Conservation (phyloP, 139 green algal species). For the Chlamydomonas asymmetrica region DNA sequence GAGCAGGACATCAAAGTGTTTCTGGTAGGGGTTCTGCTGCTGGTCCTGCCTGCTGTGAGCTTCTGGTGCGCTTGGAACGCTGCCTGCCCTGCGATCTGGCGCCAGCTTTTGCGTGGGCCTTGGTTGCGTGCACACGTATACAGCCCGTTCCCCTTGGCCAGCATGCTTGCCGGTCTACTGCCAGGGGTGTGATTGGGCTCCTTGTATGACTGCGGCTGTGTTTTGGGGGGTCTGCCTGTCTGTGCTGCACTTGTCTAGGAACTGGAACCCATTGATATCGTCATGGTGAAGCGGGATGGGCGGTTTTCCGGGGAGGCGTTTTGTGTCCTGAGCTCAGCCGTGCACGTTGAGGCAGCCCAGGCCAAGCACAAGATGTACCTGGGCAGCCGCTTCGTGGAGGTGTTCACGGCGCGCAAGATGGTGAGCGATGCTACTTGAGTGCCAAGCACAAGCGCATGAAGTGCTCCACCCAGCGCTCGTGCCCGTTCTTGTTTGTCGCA, state of each 20-base stretch:
- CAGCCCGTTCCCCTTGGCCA: too few relatives aligned
- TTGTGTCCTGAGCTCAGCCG: constrained; percentile 61
- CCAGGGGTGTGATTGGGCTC: background rate
- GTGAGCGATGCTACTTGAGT: constrained; percentile 50
- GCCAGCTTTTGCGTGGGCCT: background rate
- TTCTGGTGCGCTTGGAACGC: background rate
- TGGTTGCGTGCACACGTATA: background rate
- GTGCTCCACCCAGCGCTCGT: background rate
- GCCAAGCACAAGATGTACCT: constrained; percentile 79
- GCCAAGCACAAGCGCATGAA: background rate
- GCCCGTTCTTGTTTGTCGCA: background rate
- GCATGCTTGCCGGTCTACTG: background rate
- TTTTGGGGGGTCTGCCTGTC: constrained; percentile 16
- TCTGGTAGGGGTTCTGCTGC: constrained; percentile 56
- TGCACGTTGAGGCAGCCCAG: constrained; percentile 69
- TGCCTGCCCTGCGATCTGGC: background rate
- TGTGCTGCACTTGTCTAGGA: constrained; percentile 52
- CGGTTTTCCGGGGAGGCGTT: constrained; percentile 77
- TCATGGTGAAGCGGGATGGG: constrained; percentile 68
- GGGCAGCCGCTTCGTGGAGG: constrained; percentile 80
- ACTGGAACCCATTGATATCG: constrained; percentile 72
- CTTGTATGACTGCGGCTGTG: constrained; percentile 16
- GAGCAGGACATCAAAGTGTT: constrained; percentile 80
- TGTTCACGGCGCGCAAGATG: constrained; percentile 75
- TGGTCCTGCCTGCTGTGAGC: background rate